Conservation (phyloP, 176 grass and related monocot species). For the Avena eriantha region DNA sequence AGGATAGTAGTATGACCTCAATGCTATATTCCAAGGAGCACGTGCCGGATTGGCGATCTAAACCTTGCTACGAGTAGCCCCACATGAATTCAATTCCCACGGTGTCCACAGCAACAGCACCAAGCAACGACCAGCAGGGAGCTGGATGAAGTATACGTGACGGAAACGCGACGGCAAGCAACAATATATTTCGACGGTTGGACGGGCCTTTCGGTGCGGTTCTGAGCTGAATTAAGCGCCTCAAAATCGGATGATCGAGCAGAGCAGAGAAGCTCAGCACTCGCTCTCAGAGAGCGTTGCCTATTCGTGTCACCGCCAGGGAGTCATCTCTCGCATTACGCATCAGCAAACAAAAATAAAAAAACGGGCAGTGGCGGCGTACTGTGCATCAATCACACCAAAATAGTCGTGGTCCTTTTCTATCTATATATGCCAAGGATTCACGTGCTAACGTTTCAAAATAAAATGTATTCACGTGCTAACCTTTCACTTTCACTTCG, state of each 20-base stretch:
- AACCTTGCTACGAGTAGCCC: background rate
- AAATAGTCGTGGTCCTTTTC: no score
- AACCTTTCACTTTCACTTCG: no score
- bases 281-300: constrained; percentile 28
- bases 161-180: background rate
- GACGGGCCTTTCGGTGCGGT: background rate
- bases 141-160: background rate
- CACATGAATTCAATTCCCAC: background rate
- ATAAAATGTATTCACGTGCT: no score
- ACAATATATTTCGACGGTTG: background rate
- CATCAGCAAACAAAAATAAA: no score
- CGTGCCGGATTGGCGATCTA: background rate
- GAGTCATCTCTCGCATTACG: no score
- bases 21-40: no score
- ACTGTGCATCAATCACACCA: no score
- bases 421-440: no score
- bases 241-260: background rate
- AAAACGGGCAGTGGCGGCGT: no score
- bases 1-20: no score
- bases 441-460: no score
- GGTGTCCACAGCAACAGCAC: background rate
- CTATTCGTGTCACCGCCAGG: no score
- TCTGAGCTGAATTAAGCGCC: background rate
- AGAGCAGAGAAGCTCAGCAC: background rate
- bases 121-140: background rate